Evolutionary conservation across 2,329 filamentous ascomycete species (phyloP), one percentile per base, ranked within the genome.

Genomic region (Biscogniauxia sp.): DNA sequence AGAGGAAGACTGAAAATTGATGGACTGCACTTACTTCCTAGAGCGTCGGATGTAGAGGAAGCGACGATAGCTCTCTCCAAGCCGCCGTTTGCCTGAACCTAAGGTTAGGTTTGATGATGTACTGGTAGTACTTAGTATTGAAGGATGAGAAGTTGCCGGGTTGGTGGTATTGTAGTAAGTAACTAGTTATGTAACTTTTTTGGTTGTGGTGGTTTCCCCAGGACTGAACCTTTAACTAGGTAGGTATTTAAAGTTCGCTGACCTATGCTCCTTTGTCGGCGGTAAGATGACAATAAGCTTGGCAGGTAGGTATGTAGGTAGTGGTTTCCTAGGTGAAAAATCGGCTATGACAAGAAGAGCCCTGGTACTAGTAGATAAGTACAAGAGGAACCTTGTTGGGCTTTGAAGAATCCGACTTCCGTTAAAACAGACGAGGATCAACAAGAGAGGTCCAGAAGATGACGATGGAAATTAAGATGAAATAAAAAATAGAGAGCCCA

Each of bases 21-120:
- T 61, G 59, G 45, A 58, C 45, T 55, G 51, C 61, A 63, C 63
- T 63, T 61, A 65, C 61, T 56, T 53, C 45, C 41, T 17, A 55
- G 54, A 61, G 41, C 45, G 56, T 56, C 52, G 45, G n/a, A 26
- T 53, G 57, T 17, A 41, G 53, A 32, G 28, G 59, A 56, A 61
- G 57, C 32, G 55, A 61, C 56, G 50, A 57, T n/a, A 53, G 52
- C 51, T 28, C 26, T 26, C 20, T 26, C 20, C 23, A 45, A 54
- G 51, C 19, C 59, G 56, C 41, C 15, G 51, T 32, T 61, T 55
- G 41, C 9, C 26, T 28, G 26, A 28, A 28, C n/a, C n/a, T n/a
- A 28, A 9, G 26, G 26, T 28, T 28, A 28, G 26, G 26, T 28
- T 28, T 5, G 26, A 28, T 28, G 26, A 28, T 28, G n/a, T n/a